Percentiles rank a stretch among this genome's conserved stretches.
These are phyloP conservation scores for Erysimum cheiranthoides DNA, from an alignment of 345 rosid genomes.

Conservation along the genomic window DNA sequence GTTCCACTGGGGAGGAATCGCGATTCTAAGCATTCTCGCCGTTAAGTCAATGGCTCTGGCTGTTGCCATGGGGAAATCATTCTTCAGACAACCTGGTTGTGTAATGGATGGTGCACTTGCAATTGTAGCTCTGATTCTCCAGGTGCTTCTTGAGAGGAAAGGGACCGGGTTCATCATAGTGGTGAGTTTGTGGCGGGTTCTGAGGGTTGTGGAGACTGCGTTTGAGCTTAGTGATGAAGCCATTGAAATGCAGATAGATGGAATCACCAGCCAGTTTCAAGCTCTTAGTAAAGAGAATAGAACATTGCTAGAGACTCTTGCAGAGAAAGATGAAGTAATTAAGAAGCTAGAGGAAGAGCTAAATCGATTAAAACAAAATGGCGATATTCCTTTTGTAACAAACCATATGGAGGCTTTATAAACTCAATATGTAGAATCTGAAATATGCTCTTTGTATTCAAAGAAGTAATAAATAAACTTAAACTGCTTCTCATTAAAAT, in stretches of 20 bases:
- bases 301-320: conserved; percentile 45
- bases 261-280: conserved; percentile 58
- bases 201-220: conserved; percentile 71
- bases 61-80: conserved; percentile 50
- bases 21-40: conserved; percentile 58
- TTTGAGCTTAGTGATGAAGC: conserved; percentile 81
- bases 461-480: conserved; percentile 15
- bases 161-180: conserved; percentile 73
- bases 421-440: conserved; percentile 13
- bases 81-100: conserved; percentile 58
- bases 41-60: conserved; percentile 52
- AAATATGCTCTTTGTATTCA: background rate
- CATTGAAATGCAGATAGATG: conserved; percentile 64
- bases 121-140: conserved; percentile 60
- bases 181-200: conserved; percentile 75
- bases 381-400: background rate
- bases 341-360: conserved; percentile 49
- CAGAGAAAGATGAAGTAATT: conserved; percentile 54
- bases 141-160: conserved; percentile 52
- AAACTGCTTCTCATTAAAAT: conserved; percentile 28
- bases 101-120: conserved; percentile 61
- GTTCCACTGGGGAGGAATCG: conserved; percentile 71
- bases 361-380: conserved; percentile 1
- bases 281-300: conserved; percentile 53
- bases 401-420: conserved; percentile 26